Base-by-base conservation (phyloP, 176 grass and related monocot genomes). In the Avena sativa region DNA sequence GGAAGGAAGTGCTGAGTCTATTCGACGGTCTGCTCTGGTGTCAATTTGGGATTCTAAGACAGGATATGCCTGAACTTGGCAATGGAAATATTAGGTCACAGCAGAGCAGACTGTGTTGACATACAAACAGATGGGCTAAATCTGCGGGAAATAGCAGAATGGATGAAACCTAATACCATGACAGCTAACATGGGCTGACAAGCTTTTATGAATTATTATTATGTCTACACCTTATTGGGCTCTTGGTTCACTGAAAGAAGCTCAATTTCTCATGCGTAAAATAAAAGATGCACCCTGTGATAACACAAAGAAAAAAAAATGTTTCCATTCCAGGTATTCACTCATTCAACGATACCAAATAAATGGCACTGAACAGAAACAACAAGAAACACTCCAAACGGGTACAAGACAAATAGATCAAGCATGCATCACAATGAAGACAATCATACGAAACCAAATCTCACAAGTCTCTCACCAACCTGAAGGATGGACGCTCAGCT, bases 401-500 rank as follows among this genome's bases (percentile, higher is more conserved):
- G 64, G 43, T 71, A 40, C 26, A 53, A 55, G 16, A 12, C 26
- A 66, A 28, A 71, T 46, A 8, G 17, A 25, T 65, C 73, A 66
- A 44, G 9, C 48, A 84, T 64, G 71, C 21, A 9, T 46, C 47
- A 12, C 4, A 44, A 51, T 49, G 46, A 62, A 79, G 60, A 4
- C 64, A 84, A 71, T 9, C 28, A 71, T 53, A 79, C 17, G 6
- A 61, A 63, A 28, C 44, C 8, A 12, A 81, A 69, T 80, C 34
- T 58, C 50, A 58, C 19, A 19, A 36, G 36, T 28, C 56, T 65
- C 84, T 70, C 76, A 87, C 89, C 80, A 73, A 90, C 64, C 73
- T 75, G 56, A 28, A 75, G 17, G 52, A 75, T 2, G 60, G 12
- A 20, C 8, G 9, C 8, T 78, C 50, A 72, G 49, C 9, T 40